Base-by-base conservation (phyloP, 208 protist species). In the Acanthamoeba royreba region DNA sequence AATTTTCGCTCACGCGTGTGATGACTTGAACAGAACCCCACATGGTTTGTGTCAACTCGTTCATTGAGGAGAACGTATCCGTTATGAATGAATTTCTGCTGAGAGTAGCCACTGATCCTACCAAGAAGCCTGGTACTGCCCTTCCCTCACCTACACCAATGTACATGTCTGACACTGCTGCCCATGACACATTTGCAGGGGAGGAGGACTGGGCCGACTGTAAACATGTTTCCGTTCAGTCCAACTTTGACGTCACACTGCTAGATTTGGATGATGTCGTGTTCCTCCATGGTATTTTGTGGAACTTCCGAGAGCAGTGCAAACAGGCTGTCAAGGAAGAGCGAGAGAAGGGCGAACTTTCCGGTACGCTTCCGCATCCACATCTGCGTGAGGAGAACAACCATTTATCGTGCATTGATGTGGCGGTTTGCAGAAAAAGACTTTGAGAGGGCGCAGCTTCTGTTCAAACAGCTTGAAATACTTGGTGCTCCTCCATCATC, bases 161-260 rank as follows among this genome's bases (percentile, higher is more conserved):
- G 8, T 17, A 81, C 69, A 9, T 22, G n/a, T n/a, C n/a, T n/a
- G n/a, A n/a, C n/a, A n/a, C n/a, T n/a, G n/a, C n/a, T n/a, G n/a
- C n/a, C n/a, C n/a, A n/a, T n/a, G n/a, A n/a, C n/a, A n/a, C n/a
- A n/a, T n/a, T n/a, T n/a, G n/a, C n/a, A 89, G 81, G 38, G 22
- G 46, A 49, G 28, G 81, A 61, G 81, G 81, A 89, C 31, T 89
- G 81, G 81, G 81, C 42, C n/a, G 81, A 89, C 49, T 89, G 81
- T 61, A 89, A 58, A 38, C 0, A 63, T 25, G 81, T 35, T 5
- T 35, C 40, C 13, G 25, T 42, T 25, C 42, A 63, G 49, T 61
- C 42, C 7, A 89, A 25, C 49, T 61, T 61, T 25, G 81, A 89
- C 47, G 40, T 89, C 43, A 89, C 81, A 19, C 25, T 89, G 40